Evolutionary conservation across 1,139 yeast genomes (phyloP).

Genomic region (Sugiyamaella xylanicola): DNA sequence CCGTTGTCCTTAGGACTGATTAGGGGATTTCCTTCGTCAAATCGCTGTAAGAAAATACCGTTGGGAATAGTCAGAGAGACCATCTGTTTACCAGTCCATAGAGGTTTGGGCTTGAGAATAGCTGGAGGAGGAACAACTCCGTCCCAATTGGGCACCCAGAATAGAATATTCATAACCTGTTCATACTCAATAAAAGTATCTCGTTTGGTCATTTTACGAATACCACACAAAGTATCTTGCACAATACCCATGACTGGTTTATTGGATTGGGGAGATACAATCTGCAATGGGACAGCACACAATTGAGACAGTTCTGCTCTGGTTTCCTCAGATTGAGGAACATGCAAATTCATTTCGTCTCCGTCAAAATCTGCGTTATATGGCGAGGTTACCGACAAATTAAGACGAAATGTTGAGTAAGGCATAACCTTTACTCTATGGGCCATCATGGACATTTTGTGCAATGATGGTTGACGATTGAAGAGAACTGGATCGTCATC

Average conservation of each 20-base stretch:
- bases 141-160: conserved; percentile 99
- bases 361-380: conserved; percentile 99
- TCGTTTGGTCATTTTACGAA: conserved; percentile 90
- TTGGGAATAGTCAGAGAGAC: conserved; percentile 91
- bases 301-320: conserved; percentile 93
- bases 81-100: conserved; percentile 98
- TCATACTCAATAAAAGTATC: conserved; percentile 88
- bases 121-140: conserved; percentile 99
- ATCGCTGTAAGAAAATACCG: conserved; percentile 91
- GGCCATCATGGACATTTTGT: conserved; percentile 99
- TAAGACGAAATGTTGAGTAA: conserved; percentile 94
- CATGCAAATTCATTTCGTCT: conserved; percentile 99
- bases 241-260: conserved; percentile 99
- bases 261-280: conserved; percentile 97
- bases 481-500: conserved; percentile 96
- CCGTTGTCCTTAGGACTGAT: conserved; percentile 87
- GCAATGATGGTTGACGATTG: conserved; percentile 98
- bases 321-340: conserved; percentile 98
- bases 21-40: conserved; percentile 86
- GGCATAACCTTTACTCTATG: conserved; percentile 99
- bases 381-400: conserved; percentile 95
- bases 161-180: conserved; percentile 93
- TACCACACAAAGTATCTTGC: conserved; percentile 97
- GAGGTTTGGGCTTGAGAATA: conserved; percentile 87
- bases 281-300: conserved; percentile 96